Conservation (phyloP, 352 stramenopile genomes). For the Phytophthora citricola region DNA sequence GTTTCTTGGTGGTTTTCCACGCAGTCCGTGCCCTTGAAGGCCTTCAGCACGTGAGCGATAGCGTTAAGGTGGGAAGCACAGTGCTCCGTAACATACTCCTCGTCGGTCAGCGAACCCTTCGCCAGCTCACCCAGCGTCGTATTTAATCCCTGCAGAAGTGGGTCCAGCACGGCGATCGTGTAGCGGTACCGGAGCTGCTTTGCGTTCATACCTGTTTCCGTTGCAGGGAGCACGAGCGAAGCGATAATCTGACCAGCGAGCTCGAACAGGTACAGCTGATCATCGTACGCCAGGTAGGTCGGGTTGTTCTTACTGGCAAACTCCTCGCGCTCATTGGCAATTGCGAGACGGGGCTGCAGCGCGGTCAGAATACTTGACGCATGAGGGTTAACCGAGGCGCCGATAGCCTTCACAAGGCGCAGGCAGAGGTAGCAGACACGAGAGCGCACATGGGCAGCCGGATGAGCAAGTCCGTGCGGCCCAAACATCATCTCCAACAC, state of each 20-base stretch:
- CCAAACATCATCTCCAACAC: constrained; percentile 89
- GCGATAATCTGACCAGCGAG: constrained; percentile 85
- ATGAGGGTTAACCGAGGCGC: constrained; percentile 72
- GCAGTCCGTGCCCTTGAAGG: constrained; percentile 75
- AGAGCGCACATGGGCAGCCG: constrained; percentile 65
- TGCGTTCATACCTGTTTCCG: constrained; percentile 50
- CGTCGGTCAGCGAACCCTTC: constrained; percentile 33
- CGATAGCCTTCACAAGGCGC: constrained; percentile 82
- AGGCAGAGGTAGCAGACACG: constrained; percentile 87
- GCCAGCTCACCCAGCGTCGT: constrained; percentile 51
- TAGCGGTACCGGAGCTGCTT: constrained; percentile 75
- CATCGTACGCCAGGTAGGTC: constrained; percentile 69
- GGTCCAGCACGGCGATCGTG: constrained; percentile 74
- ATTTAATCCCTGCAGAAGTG: constrained; percentile 72
- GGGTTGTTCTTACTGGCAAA: constrained; percentile 47
- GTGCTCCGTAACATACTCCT: constrained; percentile 60
- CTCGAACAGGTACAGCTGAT: constrained; percentile 90
- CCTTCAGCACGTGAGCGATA: constrained; percentile 85
- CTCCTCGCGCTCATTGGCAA: constrained; percentile 51
- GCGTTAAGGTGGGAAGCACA: constrained; percentile 73
- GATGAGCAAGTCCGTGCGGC: constrained; percentile 70
- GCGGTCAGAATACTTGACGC: constrained; percentile 74
- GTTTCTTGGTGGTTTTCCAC: constrained; percentile 82
- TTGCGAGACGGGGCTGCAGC: constrained; percentile 67
- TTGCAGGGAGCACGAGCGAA: constrained; percentile 43